Evolutionary conservation across 257 asterid genomes (phyloP).

Genomic region (Nyctanthes arbortristis): DNA sequence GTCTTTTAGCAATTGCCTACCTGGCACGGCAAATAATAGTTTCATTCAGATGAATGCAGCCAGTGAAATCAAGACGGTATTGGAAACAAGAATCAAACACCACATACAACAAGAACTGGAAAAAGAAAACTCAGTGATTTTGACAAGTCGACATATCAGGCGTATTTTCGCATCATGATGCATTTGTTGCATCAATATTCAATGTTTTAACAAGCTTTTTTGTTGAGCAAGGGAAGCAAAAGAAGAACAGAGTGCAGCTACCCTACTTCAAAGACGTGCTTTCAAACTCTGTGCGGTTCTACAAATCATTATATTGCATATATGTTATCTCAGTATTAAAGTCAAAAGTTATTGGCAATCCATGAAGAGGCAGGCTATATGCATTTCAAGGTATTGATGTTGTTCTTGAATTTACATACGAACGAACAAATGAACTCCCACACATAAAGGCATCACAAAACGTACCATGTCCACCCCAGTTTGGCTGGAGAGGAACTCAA

Average conservation of each 20-base stretch:
- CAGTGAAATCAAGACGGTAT: not conserved
- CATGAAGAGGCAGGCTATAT: not conserved
- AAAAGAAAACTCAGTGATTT: not conserved
- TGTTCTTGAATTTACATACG: not conserved
- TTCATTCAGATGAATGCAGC: not conserved
- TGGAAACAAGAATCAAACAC: not conserved
- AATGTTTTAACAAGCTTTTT: not conserved
- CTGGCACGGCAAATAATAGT: slow-evolving; percentile 13
- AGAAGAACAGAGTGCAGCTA: not conserved
- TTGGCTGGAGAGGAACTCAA: slow-evolving; percentile 86
- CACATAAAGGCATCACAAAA: not conserved
- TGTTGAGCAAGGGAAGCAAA: slow-evolving; percentile 1
- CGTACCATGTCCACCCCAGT: slow-evolving; percentile 88
- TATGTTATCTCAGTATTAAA: not conserved
- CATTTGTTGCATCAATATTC: not conserved
- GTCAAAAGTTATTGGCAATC: not conserved
- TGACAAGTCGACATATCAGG: not conserved
- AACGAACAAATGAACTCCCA: slow-evolving; percentile 13
- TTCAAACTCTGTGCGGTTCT: not conserved
- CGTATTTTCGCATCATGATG: not conserved
- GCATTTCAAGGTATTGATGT: not conserved
- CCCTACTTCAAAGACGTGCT: not conserved
- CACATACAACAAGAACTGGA: slow-evolving; percentile 8
- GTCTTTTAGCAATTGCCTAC: not conserved
- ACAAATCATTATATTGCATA: not conserved